These are phyloP conservation scores for Cubamyces lactineus DNA, from an alignment of 768 basidiomycete genomes.

Conservation along the genomic window DNA sequence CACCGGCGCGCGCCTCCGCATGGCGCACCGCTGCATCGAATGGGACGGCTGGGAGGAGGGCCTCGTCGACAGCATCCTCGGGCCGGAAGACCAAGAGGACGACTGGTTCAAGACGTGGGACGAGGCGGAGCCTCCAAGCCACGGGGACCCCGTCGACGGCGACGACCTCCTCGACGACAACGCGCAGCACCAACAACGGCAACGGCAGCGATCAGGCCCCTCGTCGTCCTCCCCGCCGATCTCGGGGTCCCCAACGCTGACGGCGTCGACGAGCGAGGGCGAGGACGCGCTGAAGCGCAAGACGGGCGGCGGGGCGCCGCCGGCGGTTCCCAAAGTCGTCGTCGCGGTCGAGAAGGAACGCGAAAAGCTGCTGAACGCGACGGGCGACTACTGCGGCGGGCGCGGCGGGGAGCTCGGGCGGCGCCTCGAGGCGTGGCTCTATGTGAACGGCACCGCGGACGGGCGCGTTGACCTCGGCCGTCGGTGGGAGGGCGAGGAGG, in stretches of 20 bases:
- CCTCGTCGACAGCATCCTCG: slow-evolving; percentile 73
- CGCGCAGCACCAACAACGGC: not conserved
- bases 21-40: slow-evolving; percentile 80
- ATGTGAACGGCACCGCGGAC: slow-evolving; percentile 32
- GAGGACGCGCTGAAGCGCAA: slow-evolving; percentile 15
- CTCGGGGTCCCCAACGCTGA: slow-evolving; percentile 20
- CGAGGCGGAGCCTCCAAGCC: slow-evolving; percentile 20
- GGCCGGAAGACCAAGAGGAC: slow-evolving; percentile 68
- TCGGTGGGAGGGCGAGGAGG: slow-evolving; percentile 32
- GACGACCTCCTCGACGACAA: not conserved
- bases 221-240: slow-evolving; percentile 1
- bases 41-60: slow-evolving; percentile 96
- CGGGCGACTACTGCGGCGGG: slow-evolving; percentile 79
- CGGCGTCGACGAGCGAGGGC: slow-evolving; percentile 24
- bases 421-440: slow-evolving; percentile 74
- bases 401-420: slow-evolving; percentile 78
- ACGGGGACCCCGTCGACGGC: slow-evolving; percentile 6
- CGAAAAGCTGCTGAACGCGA: slow-evolving; percentile 70
- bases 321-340: slow-evolving; percentile 47
- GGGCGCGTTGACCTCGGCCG: slow-evolving; percentile 32
- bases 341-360: slow-evolving; percentile 64
- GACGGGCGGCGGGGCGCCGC: slow-evolving; percentile 42
- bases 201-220: not conserved
- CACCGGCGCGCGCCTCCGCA: slow-evolving; percentile 63
- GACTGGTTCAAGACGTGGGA: slow-evolving; percentile 64